Base-by-base conservation (phyloP, 768 basidiomycete genomes). In the Lactarius indigo region DNA sequence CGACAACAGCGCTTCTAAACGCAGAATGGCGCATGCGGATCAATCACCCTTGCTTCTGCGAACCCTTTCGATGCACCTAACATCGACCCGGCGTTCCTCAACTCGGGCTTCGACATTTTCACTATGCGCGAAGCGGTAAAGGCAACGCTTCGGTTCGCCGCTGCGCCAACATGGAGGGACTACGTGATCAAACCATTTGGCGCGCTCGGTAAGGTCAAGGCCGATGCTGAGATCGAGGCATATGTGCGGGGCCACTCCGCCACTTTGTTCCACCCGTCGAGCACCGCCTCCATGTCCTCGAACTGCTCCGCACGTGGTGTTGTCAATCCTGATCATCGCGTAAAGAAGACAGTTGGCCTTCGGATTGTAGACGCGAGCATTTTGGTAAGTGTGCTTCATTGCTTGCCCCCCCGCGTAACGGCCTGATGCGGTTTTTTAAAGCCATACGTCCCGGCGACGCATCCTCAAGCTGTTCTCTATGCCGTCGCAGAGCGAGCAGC, bases 311-410 rank as follows among this genome's bases (percentile, higher is more conserved):
- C 47, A 23, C 31, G 60, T 37, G 83, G 83, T 52, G 82, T 83
- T 8, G 80, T 84, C 61, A 79, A 81, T 68, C 73, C 75, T 37
- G 72, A 78, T 47, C 70, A 81, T 26, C 68, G 73, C 17, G 82
- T 85, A 1, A 78, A 84, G 68, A 82, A 82, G n/a, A 75, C 80
- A 17, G 57, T 64, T 35, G 79, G 80, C 64, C 71, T 85, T 33
- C 74, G 82, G n/a, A n/a, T n/a, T n/a, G n/a, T n/a, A n/a, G n/a
- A n/a, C n/a, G n/a, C n/a, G n/a, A n/a, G n/a, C n/a, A 54, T 66
- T 39, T 63, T 73, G 62, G 68, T 69, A 37, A 39, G 67, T 57
- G n/a, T 17, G 41, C 18, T 42, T 42, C 41, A 5, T 18, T 52
- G 20, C 26, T n/a, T 28, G 50, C 23, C 4, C 50, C n/a, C 10